Evolutionary conservation across 768 basidiomycete species (phyloP).

Genomic region (Termitomyces sp.): DNA sequence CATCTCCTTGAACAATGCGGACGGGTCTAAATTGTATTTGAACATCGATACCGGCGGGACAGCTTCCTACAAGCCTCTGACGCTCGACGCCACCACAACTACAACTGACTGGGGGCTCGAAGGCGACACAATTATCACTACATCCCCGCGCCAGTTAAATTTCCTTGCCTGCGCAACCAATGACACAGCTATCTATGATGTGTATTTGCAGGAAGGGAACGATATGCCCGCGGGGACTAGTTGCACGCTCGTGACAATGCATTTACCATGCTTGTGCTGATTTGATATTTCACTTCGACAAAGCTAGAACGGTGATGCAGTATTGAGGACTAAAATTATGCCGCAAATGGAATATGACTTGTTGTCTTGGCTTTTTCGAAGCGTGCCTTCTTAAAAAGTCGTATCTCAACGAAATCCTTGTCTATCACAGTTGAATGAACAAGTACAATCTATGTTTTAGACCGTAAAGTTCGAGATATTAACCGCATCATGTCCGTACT

Average conservation of each 20-base stretch:
- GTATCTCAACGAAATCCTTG: neutral
- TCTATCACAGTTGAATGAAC: neutral
- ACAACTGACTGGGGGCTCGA: slow-evolving; percentile 54
- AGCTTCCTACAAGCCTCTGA: slow-evolving; percentile 44
- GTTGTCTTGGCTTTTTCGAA: too few species aligned
- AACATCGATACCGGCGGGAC: slow-evolving; percentile 39
- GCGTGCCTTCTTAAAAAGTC: neutral
- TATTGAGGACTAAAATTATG: too few species aligned
- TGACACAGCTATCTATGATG: slow-evolving; percentile 33
- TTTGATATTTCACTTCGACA: too few species aligned
- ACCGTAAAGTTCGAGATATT: neutral
- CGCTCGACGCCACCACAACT: slow-evolving; percentile 37
- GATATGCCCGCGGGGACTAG: slow-evolving; percentile 34
- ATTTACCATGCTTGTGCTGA: slow-evolving; percentile 39
- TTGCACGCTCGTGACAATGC: slow-evolving; percentile 35
- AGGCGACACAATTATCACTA: slow-evolving; percentile 56
- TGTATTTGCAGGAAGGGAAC: slow-evolving; percentile 48
- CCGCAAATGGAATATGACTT: too few species aligned
- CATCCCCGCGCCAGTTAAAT: slow-evolving; percentile 44
- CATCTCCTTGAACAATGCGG: slow-evolving; percentile 37
- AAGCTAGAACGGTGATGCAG: too few species aligned
- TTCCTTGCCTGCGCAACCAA: slow-evolving; percentile 47
- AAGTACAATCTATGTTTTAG: neutral
- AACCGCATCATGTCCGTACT: slow-evolving; percentile 8
- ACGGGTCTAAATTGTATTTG: slow-evolving; percentile 40